Base-by-base conservation (phyloP, 768 basidiomycete genomes). In the Ephemerocybe angulata region DNA sequence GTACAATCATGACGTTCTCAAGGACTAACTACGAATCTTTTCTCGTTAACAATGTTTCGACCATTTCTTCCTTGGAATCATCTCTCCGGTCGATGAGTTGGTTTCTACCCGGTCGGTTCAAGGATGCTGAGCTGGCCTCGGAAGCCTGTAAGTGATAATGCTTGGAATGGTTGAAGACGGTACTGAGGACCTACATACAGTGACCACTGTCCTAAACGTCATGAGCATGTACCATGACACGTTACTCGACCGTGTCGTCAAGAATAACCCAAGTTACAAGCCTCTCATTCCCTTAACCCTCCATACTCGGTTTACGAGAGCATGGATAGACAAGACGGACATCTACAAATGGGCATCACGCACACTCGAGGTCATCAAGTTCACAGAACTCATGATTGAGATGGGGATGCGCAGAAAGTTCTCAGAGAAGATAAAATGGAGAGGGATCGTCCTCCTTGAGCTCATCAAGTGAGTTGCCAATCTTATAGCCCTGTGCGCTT, bases 141-240 rank as follows among this genome's bases (percentile, higher is more conserved):
- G 96, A 98, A 82, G 84, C 88, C 64, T 76, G 95, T 96, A 61
- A 80, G 93, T 90, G 48, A 57, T 56, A 57, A 35, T 33, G 35
- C 50, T 38, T 33, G 4, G 52, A 58, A 30, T 49, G 47, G 54
- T 40, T 21, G 30, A 51, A n/a, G 35, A 54, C 54, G 59, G 58
- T 59, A 52, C 59, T 59, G 52, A 60, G 47, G 56, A 53, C 54
- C 58, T 54, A 59, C 57, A 52, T 38, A 27, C 67, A 98, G 94
- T 98, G 51, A 90, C 92, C 37, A 83, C 96, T n/a, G 71, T 84
- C 29, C 76, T 97, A 64, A 94, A 93, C 71, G 75, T 92, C 40
- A 80, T 91, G 66, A 91, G 90, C 76, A 80, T 94, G 78, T 98
- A 98, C 67, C 96, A 98, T 69, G 96, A 98, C 70, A 89, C 92